A percentile compares a stretch with the other conserved stretches of the same genome.
Conservation (phyloP, 2,329 filamentous ascomycete genomes). For the Ophiostoma montium region DNA sequence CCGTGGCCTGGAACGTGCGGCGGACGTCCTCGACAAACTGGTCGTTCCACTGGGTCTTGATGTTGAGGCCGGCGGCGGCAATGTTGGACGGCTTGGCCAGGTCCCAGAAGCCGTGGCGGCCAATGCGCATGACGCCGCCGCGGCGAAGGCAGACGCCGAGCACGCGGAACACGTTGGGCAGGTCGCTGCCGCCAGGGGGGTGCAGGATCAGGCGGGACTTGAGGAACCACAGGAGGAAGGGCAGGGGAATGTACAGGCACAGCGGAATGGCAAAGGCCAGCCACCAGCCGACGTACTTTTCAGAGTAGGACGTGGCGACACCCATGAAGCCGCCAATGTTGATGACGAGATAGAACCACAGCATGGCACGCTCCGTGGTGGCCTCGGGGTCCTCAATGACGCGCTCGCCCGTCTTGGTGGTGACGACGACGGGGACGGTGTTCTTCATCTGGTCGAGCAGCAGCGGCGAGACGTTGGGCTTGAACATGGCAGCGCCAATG, state of each 20-base stretch:
- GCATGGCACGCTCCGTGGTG: constrained; percentile 54
- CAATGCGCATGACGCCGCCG: constrained; percentile 25
- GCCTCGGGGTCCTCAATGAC: constrained; percentile 58
- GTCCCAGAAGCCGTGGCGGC: constrained; percentile 46
- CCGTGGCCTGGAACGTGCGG: constrained; percentile 52
- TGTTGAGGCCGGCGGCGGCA: constrained; percentile 26
- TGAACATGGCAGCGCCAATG: constrained; percentile 66
- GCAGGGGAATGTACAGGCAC: constrained; percentile 28
- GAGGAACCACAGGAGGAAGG: constrained; percentile 27
- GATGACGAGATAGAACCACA: constrained; percentile 52
- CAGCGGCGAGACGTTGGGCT: constrained; percentile 61
- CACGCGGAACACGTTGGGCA: constrained; percentile 28
- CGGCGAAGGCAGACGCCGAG: constrained; percentile 26
- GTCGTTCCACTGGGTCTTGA: constrained; percentile 39
- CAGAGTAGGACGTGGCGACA: constrained; percentile 56
- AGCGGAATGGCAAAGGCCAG: constrained; percentile 51
- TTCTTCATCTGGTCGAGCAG: constrained; percentile 57
- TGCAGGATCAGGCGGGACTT: constrained; percentile 28
- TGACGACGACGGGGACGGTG: constrained; percentile 41
- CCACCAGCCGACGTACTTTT: constrained; percentile 57
- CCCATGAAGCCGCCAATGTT: constrained; percentile 53
- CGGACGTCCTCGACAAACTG: constrained; percentile 32
- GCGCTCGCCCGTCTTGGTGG: constrained; percentile 40
- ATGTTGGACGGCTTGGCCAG: constrained; percentile 50
- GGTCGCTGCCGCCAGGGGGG: constrained; percentile 30